Evolutionary conservation across 169 alveolate species (phyloP).

Genomic region (Eimeria tenella): DNA sequence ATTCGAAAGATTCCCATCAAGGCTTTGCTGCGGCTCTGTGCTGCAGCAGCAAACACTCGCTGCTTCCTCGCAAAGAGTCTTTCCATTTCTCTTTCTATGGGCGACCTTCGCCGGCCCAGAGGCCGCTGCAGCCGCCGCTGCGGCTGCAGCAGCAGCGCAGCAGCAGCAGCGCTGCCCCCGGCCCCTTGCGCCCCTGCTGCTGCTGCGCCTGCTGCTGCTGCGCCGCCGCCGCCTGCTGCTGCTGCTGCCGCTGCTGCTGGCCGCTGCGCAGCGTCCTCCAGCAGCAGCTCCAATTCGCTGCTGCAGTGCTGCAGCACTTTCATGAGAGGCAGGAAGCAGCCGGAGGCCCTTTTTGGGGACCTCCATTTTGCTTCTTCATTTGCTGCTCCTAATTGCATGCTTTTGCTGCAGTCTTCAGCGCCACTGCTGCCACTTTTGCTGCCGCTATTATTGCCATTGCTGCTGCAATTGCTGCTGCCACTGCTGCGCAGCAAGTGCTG

Average conservation of each 20-base stretch:
- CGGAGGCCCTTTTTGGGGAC: neutral
- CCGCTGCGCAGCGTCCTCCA: conserved; percentile 32
- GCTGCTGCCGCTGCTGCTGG: conserved; percentile 44
- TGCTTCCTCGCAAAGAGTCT: conserved; percentile 75
- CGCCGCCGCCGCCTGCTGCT: neutral
- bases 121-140: conserved; percentile 70
- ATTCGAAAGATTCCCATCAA: conserved; percentile 75
- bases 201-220: conserved; percentile 28
- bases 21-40: conserved; percentile 80
- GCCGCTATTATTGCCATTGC: neutral
- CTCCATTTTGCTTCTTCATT: neutral
- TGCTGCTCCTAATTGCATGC: neutral
- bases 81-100: conserved; percentile 75
- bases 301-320: conserved; percentile 45
- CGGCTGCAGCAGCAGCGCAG: conserved; percentile 15
- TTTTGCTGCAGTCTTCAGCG: neutral
- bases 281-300: neutral
- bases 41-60: conserved; percentile 32
- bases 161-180: neutral
- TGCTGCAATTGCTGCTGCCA: neutral
- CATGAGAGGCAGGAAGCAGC: conserved; percentile 49
- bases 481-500: neutral
- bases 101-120: conserved; percentile 70
- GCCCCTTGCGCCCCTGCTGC: neutral
- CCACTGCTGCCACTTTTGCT: too few species aligned